Base-by-base conservation (phyloP, 495 filamentous ascomycete species). In the Lophiostoma macrostomum region DNA sequence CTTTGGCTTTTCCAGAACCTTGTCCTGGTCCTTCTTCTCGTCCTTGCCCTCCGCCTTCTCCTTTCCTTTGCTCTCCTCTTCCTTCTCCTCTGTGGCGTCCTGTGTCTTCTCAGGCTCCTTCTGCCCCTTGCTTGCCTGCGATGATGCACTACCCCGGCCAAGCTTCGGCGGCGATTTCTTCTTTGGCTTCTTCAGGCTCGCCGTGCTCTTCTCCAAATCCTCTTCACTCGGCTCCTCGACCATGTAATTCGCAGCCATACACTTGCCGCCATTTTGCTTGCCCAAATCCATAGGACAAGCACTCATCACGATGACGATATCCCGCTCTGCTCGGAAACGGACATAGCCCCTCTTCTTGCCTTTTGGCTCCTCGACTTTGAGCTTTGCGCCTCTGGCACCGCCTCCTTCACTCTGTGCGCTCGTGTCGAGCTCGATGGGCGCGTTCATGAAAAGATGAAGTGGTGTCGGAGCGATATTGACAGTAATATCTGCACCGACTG, bases 361-460 rank as follows among this genome's bases (percentile, higher is more conserved):
- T 36, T 61, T 58, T 4, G 69, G 69, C 36, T 63, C 62, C 16
- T 58, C 61, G 55, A 71, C 62, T 43, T 24, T 70, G 41, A 44
- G 44, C 13, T 14, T 30, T 40, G 43, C 41, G 39, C 67, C 69
- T 63, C 24, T 50, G 10, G 51, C 58, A 19, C 47, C 53, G 11
- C 42, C 22, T 6, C 55, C 55, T n/a, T 52, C 47, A 6, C 12
- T 30, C 24, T 53, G 29, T 2, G 31, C 22, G 24, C 19, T 25
- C 7, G 30, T 0, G 23, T 53, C 52, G 14, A 53, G 12, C 13
- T 45, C 49, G 12, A 63, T 35, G 5, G 67, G 67, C 13, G 68
- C 63, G 57, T 69, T 70, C 69, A 71, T 72, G 57, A 71, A 72
- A 18, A 72, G 64, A 36, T 69, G 66, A n/a, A 72, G 46, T 2